These are phyloP conservation scores for Trichomonascaceae sp. DNA, from an alignment of 1,139 yeast genomes.

Conservation along the genomic window DNA sequence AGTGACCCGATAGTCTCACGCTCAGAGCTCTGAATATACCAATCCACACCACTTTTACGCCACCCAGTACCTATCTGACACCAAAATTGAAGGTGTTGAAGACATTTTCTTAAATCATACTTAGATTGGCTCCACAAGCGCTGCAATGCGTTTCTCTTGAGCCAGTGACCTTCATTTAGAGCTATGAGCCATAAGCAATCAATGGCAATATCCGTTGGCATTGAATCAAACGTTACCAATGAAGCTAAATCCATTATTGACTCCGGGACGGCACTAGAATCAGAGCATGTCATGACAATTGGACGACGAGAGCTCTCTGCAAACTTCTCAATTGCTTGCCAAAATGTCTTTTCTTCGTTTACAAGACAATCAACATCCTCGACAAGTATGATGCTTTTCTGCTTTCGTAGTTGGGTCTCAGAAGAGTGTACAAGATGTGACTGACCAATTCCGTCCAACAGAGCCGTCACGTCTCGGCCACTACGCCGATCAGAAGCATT, in stretches of 20 bases:
- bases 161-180: conserved; percentile 33
- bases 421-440: conserved; percentile 68
- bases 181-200: conserved; percentile 35
- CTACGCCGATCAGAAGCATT: conserved; percentile 70
- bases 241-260: conserved; percentile 29
- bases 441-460: conserved; percentile 73
- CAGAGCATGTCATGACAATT: conserved; percentile 67
- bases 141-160: conserved; percentile 35
- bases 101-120: conserved; percentile 50
- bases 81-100: conserved; percentile 52
- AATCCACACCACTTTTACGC: conserved; percentile 27
- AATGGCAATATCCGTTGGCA: conserved; percentile 22
- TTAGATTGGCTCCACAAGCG: conserved; percentile 33
- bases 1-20: conserved; percentile 5
- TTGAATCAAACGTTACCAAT: conserved; percentile 30
- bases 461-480: conserved; percentile 59
- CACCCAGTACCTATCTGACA: conserved; percentile 41
- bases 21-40: conserved; percentile 27
- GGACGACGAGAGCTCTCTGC: conserved; percentile 70
- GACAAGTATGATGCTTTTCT: conserved; percentile 64
- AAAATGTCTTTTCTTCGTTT: conserved; percentile 73
- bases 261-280: conserved; percentile 48
- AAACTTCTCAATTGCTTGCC: conserved; percentile 66
- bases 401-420: conserved; percentile 29
- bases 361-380: conserved; percentile 85